Percentiles rank a stretch among this genome's conserved stretches.
Conservation (phyloP, 2,329 filamentous ascomycete species). For the Monosporascus sp. region DNA sequence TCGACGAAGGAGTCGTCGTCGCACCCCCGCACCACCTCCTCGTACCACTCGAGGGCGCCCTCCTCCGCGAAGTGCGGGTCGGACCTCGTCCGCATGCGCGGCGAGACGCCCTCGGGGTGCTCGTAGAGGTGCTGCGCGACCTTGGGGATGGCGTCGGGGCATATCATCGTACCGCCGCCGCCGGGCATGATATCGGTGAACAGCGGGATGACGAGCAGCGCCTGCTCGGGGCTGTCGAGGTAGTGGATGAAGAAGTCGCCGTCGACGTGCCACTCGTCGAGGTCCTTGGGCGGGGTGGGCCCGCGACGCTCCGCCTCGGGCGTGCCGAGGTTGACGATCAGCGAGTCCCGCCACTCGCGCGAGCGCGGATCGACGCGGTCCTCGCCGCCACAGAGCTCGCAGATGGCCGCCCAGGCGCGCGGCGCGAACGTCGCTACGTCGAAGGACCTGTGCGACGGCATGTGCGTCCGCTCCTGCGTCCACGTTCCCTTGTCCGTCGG, state of each 20-base stretch:
- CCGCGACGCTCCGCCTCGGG: slow-evolving; percentile 41
- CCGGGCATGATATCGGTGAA: slow-evolving; percentile 57
- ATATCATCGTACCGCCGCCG: slow-evolving; percentile 62
- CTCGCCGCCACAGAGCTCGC: slow-evolving; percentile 60
- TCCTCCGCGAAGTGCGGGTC: slow-evolving; percentile 40
- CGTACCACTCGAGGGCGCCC: slow-evolving; percentile 40
- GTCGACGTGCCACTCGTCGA: slow-evolving; percentile 62
- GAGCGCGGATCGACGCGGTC: slow-evolving; percentile 42
- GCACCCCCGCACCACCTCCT: slow-evolving; percentile 30
- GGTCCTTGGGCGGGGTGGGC: slow-evolving; percentile 43
- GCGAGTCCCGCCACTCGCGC: slow-evolving; percentile 58
- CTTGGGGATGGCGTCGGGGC: slow-evolving; percentile 50
- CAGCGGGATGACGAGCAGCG: slow-evolving; percentile 60
- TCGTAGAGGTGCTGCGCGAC: slow-evolving; percentile 54
- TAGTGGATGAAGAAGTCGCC: slow-evolving; percentile 70
- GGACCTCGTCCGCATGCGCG: slow-evolving; percentile 56
- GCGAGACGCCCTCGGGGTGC: slow-evolving; percentile 60
- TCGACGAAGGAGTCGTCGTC: slow-evolving; percentile 40
- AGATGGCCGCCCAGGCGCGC: slow-evolving; percentile 61
- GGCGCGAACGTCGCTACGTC: slow-evolving; percentile 53
- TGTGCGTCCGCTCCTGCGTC: slow-evolving; percentile 56
- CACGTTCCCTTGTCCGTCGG: slow-evolving; percentile 60
- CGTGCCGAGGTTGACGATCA: slow-evolving; percentile 66
- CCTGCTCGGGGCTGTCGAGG: slow-evolving; percentile 65
- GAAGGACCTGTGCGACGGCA: slow-evolving; percentile 55